Evolutionary conservation across 306 rosid species (phyloP), one percentile per base, ranked within the genome.

Genomic region (Lupinus albus): DNA sequence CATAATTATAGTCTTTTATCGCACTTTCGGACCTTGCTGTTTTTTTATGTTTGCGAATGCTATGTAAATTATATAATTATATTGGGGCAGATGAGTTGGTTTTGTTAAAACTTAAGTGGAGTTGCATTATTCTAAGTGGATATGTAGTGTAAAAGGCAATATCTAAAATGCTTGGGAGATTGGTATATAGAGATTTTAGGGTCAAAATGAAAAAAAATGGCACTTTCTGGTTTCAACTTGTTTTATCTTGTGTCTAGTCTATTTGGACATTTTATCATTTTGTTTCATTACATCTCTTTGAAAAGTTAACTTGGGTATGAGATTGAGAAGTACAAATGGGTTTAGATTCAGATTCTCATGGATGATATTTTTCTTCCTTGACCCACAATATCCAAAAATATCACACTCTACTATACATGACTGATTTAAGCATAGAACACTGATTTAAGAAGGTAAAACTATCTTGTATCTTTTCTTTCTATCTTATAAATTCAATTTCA

Each of bases 181-280:
- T 56, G 69, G 32, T 20, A 36, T 42, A 21, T 71, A 0, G 28
- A 20, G 45, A 46, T 56, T 71, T 68, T 79, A 41, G 71, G 76
- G 84, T 80, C 87, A 75, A 83, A 44, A 46, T 57, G 62, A 63
- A 44, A 47, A 47, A 48, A 17, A 64, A 78, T 79, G 83, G 71
- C 78, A 46, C 77, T 76, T 79, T 76, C 13, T 28, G 67, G 58
- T 25, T 56, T 64, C 41, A 10, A 41, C 70, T 64, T 77, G 78
- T 77, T 70, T 79, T 60, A 75, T 77, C 42, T 62, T 12, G 1
- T 78, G 80, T 80, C 67, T 52, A 1, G 81, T 82, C 73, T 42
- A 50, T 60, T 69, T 41, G 36, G 42, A 46, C 61, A 52, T 61
- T 8, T 45, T 16, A 52, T 63, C 67, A n/a, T 30, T 46, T 63